These are phyloP conservation scores for Aspergillus flavus DNA, from an alignment of 2,329 filamentous ascomycete species.

Conservation along the genomic window DNA sequence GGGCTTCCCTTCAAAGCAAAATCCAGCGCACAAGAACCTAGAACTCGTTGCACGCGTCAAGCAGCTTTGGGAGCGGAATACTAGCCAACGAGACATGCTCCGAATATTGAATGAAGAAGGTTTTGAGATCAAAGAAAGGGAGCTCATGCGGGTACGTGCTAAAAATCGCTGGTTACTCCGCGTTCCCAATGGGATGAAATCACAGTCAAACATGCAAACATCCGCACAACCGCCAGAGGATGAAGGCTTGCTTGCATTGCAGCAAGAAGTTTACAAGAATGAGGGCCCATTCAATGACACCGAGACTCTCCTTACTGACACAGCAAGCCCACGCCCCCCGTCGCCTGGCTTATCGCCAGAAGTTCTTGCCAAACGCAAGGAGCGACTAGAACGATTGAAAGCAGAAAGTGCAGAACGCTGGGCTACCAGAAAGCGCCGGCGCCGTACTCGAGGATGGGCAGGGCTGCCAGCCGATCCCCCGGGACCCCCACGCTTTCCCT, in stretches of 20 bases:
- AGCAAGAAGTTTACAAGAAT: slow-evolving; percentile 42
- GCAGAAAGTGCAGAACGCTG: slow-evolving; percentile 64
- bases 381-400: slow-evolving; percentile 58
- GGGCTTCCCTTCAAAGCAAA: slow-evolving; percentile 76
- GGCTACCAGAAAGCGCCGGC: slow-evolving; percentile 66
- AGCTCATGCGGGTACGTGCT: slow-evolving; percentile 69
- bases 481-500: slow-evolving; percentile 73
- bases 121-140: slow-evolving; percentile 70
- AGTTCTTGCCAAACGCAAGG: slow-evolving; percentile 55
- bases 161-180: slow-evolving; percentile 71
- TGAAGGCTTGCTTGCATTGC: slow-evolving; percentile 41
- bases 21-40: slow-evolving; percentile 70
- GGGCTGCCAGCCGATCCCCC: slow-evolving; percentile 69
- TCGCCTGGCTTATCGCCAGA: slow-evolving; percentile 48
- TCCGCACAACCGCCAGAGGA: slow-evolving; percentile 34
- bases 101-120: slow-evolving; percentile 70
- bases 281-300: slow-evolving; percentile 32
- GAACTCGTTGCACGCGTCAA: slow-evolving; percentile 69
- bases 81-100: slow-evolving; percentile 73
- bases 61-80: slow-evolving; percentile 77
- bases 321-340: slow-evolving; percentile 19
- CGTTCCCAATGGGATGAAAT: slow-evolving; percentile 61
- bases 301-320: slow-evolving; percentile 28
- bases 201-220: slow-evolving; percentile 35
- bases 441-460: slow-evolving; percentile 68